phyloP scores from a whole-genome alignment of 2,329 filamentous ascomycete species.

The Alternaria viburni region DNA sequence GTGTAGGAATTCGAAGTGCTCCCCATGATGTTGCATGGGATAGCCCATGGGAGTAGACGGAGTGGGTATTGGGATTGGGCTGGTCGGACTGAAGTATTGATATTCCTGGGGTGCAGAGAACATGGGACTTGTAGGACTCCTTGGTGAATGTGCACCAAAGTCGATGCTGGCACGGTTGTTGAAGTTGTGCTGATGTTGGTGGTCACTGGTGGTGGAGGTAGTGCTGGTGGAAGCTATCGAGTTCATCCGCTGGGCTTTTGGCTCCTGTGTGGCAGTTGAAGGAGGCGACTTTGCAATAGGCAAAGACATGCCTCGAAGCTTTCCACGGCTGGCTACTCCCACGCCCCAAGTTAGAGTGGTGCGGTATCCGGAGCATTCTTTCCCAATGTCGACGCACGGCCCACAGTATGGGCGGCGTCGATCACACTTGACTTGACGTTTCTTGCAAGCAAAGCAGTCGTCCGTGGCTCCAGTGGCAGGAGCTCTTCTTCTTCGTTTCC shows the following conservation, averaged over 20 bases:
- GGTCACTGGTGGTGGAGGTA: conserved; percentile 24
- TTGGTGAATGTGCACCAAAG: conserved; percentile 42
- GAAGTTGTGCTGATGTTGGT: conserved; percentile 35
- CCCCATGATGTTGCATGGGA: conserved; percentile 47
- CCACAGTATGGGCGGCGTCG: conserved; percentile 92
- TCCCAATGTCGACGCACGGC: conserved; percentile 88
- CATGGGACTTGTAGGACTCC: conserved; percentile 45
- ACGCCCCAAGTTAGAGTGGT: conserved; percentile 97
- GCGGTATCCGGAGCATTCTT: conserved; percentile 95
- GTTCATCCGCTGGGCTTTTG: conserved; percentile 34
- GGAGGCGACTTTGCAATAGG: conserved; percentile 60
- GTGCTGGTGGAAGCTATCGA: conserved; percentile 29
- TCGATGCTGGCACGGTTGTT: conserved; percentile 42
- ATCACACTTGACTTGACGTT: conserved; percentile 85
- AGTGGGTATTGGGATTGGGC: conserved; percentile 50
- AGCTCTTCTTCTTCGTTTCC: conserved; percentile 82
- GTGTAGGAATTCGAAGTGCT: conserved; percentile 48
- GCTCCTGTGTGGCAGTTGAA: conserved; percentile 33
- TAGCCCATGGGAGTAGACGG: conserved; percentile 46
- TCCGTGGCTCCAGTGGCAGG: conserved; percentile 87
- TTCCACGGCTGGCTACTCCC: conserved; percentile 92
- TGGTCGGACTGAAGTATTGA: conserved; percentile 45
- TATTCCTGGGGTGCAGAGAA: conserved; percentile 47
- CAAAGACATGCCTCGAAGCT: conserved; percentile 86
- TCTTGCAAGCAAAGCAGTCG: conserved; percentile 93